These are phyloP conservation scores for Boletellus deceptivus DNA, from an alignment of 1,284 basidiomycete species.

Conservation along the genomic window DNA sequence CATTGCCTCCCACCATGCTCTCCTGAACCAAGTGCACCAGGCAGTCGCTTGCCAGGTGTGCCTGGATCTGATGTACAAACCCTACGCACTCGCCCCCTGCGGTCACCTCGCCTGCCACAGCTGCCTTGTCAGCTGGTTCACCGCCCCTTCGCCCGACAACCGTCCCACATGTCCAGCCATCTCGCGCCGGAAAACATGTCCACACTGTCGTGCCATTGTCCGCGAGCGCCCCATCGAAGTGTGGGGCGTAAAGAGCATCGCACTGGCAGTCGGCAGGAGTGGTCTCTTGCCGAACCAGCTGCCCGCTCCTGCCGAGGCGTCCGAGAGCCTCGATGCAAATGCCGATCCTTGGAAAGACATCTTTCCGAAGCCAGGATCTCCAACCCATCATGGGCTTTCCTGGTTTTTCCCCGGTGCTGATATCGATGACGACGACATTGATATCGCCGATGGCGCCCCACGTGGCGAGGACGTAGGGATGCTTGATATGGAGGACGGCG, in stretches of 20 bases:
- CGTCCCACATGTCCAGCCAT: constrained; percentile 21
- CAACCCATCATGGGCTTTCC: constrained; percentile 7
- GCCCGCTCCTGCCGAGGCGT: constrained; percentile 10
- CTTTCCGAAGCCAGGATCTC: constrained; percentile 38
- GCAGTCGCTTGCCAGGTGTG: constrained; percentile 73
- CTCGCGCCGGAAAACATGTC: constrained; percentile 64
- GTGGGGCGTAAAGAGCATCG: constrained; percentile 71
- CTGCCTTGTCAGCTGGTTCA: constrained; percentile 77
- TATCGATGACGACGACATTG: constrained; percentile 17
- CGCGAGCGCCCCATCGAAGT: constrained; percentile 62
- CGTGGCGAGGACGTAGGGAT: constrained; percentile 50
- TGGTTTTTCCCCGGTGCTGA: constrained; percentile 20
- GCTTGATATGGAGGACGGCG: constrained; percentile 67
- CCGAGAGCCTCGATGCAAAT: constrained; percentile 16
- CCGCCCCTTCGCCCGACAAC: constrained; percentile 37
- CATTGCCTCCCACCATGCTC: constrained; percentile 47
- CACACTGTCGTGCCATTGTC: constrained; percentile 65
- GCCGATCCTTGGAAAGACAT: constrained; percentile 63
- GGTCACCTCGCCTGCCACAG: constrained; percentile 70
- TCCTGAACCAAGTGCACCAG: constrained; percentile 53
- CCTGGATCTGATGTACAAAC: constrained; percentile 65
- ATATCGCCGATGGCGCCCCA: constrained; percentile 17
- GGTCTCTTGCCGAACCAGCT: constrained; percentile 42
- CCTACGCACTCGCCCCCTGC: constrained; percentile 69
- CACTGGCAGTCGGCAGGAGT: constrained; percentile 49